Evolutionary conservation across 1,284 basidiomycete genomes (phyloP).

Genomic region (Ceratobasidium sp.): DNA sequence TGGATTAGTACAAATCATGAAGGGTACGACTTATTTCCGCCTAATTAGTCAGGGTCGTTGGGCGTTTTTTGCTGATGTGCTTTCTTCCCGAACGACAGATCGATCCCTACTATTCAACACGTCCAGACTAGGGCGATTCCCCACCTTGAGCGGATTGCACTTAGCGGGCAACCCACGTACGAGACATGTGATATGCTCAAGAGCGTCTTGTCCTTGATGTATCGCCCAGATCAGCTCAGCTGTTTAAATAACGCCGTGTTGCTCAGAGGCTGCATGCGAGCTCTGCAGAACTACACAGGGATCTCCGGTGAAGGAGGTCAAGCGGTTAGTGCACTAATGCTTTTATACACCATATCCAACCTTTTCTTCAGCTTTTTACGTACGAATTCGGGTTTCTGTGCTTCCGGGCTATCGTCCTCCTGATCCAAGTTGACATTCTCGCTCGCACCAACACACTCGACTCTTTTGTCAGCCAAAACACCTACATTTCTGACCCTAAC

Average conservation of each 20-base stretch:
- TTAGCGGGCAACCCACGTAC: not conserved
- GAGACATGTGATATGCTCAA: not conserved
- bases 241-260: not conserved
- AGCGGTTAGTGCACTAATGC: not conserved
- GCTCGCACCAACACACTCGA: not conserved
- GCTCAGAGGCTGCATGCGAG: not conserved
- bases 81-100: not conserved
- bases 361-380: not conserved
- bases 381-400: constrained; percentile 17
- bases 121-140: not conserved
- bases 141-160: not conserved
- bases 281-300: not conserved
- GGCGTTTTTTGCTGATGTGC: not conserved
- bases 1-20: too few species aligned
- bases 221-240: not conserved
- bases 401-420: constrained; percentile 1
- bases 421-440: not conserved
- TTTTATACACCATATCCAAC: too few species aligned
- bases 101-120: not conserved
- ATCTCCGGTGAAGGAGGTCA: not conserved
- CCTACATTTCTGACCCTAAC: too few species aligned
- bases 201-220: not conserved
- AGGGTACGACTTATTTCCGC: too few species aligned
- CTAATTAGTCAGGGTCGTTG: too few species aligned
- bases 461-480: too few species aligned